Base-by-base conservation (phyloP, 2,329 filamentous ascomycete species). In the Orbilia javanica region DNA sequence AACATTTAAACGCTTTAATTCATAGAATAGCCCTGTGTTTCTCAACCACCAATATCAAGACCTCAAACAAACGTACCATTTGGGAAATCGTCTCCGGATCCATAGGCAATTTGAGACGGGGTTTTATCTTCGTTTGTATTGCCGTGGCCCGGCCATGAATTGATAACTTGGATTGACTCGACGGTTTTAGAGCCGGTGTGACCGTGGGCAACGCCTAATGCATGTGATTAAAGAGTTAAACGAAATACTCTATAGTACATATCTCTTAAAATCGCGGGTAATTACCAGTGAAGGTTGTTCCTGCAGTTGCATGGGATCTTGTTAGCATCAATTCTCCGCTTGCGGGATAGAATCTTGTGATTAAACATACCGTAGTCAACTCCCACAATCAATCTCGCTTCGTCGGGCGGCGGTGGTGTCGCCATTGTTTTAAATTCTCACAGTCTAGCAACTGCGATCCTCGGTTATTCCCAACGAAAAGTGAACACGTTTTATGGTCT, bases 211-310 rank as follows among this genome's bases (percentile, higher is more conserved):
- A 79, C 75, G 53, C 75, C 75, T 79, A 25, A 25, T 1, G 25
- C 34, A 15, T 39, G n/a, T 22, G 48, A 44, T 60, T 29, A 62
- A 39, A 66, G n/a, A 15, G 10, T 11, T 60, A 8, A 53, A 46
- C 25, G 10, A 42, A 7, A 25, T 4, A 11, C 7, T 25, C 5
- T 27, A 6, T 42, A 62, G n/a, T n/a, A n/a, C n/a, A 29, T n/a
- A n/a, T 27, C 18, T 27, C 10, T n/a, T 42, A 36, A n/a, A 6
- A 42, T 53, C 10, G 18, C 18, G 44, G 48, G 7, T 42, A 71
- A 48, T 73, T 72, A 79, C 75, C 75, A 15, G 73, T 72, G 36
- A 68, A 79, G 13, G 75, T 79, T 29, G 75, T 79, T 29, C 75
- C 75, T 77, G 36, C 15, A 63, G 8, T 60, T 42, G 27, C 11